Evolutionary conservation across 768 basidiomycete species (phyloP), one percentile per base, ranked within the genome.

Genomic region (Mycena capillaripes): DNA sequence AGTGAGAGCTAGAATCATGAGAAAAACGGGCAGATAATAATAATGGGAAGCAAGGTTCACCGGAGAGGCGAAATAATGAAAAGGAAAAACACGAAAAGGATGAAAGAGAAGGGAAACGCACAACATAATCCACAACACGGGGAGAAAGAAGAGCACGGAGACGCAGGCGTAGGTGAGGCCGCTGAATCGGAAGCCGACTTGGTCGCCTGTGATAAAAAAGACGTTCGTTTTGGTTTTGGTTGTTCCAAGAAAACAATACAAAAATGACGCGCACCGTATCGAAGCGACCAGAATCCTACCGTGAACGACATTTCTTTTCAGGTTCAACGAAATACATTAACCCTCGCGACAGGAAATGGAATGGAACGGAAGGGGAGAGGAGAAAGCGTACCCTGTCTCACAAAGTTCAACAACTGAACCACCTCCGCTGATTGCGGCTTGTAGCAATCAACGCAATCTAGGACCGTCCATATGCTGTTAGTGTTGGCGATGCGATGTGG

Each of bases 401-500:
- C 68, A 44, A 76, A 76, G 64, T 75, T 76, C 32, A 76, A 30
- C 23, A 76, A 27, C 42, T 74, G 73, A 40, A 75, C 74, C 7
- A 76, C 72, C 9, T 76, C 72, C 46, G 75, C 72, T 2, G 75
- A 50, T 70, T 76, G 73, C 29, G 72, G 72, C 62, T 76, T 74
- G 70, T 76, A 76, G 50, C 76, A 76, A 46, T 76, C 76, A 23
- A 76, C 73, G 25, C 70, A 75, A 46, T 73, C 71, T 69, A 62
- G 9, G 12, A 11, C 34, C 14, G 3, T 12, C 38, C 8, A 27
- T 10, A n/a, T 8, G 57, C n/a, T 16, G 38, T 50, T 19, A 61
- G 36, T 1, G 59, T 34, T n/a, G n/a, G n/a, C n/a, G n/a, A 8
- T 23, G 25, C 8, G 38, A 3, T n/a, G n/a, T n/a, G 38, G 1